Evolutionary conservation across 345 rosid genomes (phyloP), one percentile per base, ranked within the genome.

Genomic region (Psidium guajava): DNA sequence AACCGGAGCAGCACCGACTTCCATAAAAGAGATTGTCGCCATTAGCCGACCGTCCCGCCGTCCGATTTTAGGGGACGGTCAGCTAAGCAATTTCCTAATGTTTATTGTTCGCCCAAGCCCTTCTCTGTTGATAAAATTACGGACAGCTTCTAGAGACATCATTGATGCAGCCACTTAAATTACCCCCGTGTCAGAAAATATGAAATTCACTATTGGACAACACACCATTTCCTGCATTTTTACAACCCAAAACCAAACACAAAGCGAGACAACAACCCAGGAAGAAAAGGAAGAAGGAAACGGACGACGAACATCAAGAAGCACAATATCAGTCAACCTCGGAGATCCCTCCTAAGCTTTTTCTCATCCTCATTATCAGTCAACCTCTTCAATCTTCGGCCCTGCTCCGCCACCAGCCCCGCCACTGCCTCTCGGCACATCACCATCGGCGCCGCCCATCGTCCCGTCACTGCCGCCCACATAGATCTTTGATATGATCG

Each of bases 321-420:
- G 80, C 47, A 36, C 47, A 4, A 36, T 21, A 24, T 54, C 2
- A 58, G 42, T 3, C 24, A 83, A 58, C 85, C 54, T 44, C 24
- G 18, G 44, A 59, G 73, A 27, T 25, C 22, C 18, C 73, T 83
- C 74, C 25, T 14, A 9, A 27, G 40, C 59, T 83, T 21, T 55
- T 25, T 27, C 85, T 55, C 69, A n/a, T 49, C n/a, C 5, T n/a
- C 44, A 54, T 11, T 47, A 84, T 89, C 84, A 88, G 82, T 86
- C 90, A 15, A 89, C 91, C 81, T 88, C 90, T 69, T 88, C 91
- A 82, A 89, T 88, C 82, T 88, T 89, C 2, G 91, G 91, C 3
- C 90, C 88, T 40, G 89, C 82, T 18, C 83, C 88, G 25, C 55
- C 13, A 11, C 83, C 54, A 25, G 74, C 25, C 14, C 22, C 40